These are phyloP conservation scores for Agaricales sp. DNA, from an alignment of 1,284 basidiomycete species.

Conservation along the genomic window DNA sequence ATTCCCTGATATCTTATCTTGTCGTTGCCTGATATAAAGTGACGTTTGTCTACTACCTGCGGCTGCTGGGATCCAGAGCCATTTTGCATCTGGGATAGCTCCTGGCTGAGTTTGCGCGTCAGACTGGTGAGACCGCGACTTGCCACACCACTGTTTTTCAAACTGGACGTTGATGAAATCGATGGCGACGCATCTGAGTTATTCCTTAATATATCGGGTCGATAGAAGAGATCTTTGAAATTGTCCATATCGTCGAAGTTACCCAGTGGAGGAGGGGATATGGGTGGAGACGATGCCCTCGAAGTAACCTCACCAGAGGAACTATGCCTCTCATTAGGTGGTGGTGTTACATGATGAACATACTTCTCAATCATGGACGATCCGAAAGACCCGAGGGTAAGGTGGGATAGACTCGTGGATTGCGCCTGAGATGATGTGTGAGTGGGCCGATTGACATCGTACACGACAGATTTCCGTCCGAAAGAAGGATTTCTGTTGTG, in stretches of 20 bases:
- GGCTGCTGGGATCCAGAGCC: slow-evolving; percentile 16
- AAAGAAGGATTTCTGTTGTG: slow-evolving; percentile 3
- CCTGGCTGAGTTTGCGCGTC: slow-evolving; percentile 51
- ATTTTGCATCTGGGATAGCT: slow-evolving; percentile 33
- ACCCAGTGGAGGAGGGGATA: slow-evolving; percentile 36
- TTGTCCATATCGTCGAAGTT: slow-evolving; percentile 54
- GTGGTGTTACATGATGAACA: background rate
- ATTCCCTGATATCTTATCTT: slow-evolving; percentile 4
- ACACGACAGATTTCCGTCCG: slow-evolving; percentile 23
- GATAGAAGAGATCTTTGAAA: slow-evolving; percentile 64
- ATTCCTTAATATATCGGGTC: slow-evolving; percentile 21
- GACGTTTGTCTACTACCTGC: background rate
- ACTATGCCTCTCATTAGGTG: background rate
- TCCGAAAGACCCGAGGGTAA: background rate
- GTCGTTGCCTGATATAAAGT: slow-evolving; percentile 10
- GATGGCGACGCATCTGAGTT: slow-evolving; percentile 10
- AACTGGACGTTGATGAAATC: slow-evolving; percentile 7
- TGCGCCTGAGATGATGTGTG: background rate
- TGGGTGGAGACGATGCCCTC: slow-evolving; percentile 27
- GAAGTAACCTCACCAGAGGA: slow-evolving; percentile 16
- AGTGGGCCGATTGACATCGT: slow-evolving; percentile 20
- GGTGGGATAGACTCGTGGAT: slow-evolving; percentile 3
- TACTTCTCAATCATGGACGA: background rate
- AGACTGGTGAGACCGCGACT: slow-evolving; percentile 51
- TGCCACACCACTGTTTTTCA: slow-evolving; percentile 12